phyloP scores from a whole-genome alignment of 352 stramenopile species.

The Pelagophyceae sp. region DNA sequence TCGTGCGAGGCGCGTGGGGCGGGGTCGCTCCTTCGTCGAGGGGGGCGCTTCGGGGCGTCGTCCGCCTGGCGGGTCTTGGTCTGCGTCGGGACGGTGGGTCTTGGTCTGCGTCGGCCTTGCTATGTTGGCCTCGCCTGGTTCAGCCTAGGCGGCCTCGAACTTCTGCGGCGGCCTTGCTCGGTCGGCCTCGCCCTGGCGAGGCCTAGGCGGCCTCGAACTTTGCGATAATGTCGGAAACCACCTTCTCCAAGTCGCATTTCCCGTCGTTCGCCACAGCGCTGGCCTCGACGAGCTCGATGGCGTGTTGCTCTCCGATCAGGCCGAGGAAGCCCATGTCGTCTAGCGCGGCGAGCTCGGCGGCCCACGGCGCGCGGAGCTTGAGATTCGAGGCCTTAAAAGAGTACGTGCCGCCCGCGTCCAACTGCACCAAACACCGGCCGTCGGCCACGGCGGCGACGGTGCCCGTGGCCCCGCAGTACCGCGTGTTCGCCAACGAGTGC shows the following conservation, averaged over 20 bases:
- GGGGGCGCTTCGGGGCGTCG: too few relatives aligned
- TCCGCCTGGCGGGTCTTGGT: too few relatives aligned
- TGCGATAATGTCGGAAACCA: neutral
- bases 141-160: too few relatives aligned
- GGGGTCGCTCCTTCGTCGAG: too few relatives aligned
- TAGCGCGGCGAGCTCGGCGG: neutral
- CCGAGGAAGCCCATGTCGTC: constrained; percentile 2
- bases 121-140: too few relatives aligned
- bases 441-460: neutral
- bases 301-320: neutral
- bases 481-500: neutral
- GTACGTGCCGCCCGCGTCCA: neutral
- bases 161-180: too few relatives aligned
- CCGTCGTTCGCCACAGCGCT: neutral
- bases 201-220: neutral
- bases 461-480: neutral
- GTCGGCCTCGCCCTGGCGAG: neutral
- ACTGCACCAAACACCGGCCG: neutral
- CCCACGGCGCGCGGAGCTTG: neutral
- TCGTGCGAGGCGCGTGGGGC: too few relatives aligned
- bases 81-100: too few relatives aligned
- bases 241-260: neutral
- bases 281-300: neutral
- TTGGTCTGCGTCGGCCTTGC: too few relatives aligned
- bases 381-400: neutral